These are phyloP conservation scores for Claviceps africana DNA, from an alignment of 2,329 filamentous ascomycete species.

Conservation along the genomic window DNA sequence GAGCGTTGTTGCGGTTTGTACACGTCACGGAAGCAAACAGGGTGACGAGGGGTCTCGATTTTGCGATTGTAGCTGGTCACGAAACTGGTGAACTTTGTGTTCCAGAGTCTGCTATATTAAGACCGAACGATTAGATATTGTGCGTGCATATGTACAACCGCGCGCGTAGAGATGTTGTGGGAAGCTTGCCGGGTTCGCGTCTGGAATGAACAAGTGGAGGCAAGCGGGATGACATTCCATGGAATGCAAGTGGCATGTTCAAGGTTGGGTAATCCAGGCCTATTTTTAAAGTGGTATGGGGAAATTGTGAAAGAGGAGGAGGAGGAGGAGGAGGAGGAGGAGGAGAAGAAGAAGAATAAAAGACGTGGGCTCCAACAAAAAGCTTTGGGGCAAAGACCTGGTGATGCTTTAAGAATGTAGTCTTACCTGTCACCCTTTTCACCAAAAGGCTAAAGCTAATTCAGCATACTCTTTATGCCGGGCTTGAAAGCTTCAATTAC, in stretches of 20 bases:
- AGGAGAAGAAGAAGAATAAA: background rate
- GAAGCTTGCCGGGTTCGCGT: conserved; percentile 7
- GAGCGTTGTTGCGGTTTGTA: background rate
- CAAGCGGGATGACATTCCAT: conserved; percentile 5
- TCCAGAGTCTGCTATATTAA: conserved; percentile 2
- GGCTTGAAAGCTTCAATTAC: background rate
- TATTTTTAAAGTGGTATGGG: background rate
- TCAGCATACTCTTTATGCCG: background rate
- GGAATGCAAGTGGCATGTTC: conserved; percentile 5
- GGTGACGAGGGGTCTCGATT: background rate
- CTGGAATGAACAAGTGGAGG: conserved; percentile 12
- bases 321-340: too few species aligned
- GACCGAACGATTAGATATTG: conserved; percentile 6
- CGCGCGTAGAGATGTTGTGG: conserved; percentile 10
- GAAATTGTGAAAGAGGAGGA: background rate
- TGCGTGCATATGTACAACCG: background rate
- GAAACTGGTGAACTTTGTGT: background rate
- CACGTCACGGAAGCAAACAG: background rate
- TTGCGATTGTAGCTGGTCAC: background rate
- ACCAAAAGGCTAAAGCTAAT: background rate
- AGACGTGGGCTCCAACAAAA: background rate
- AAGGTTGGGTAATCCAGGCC: background rate
- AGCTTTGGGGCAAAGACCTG: background rate
- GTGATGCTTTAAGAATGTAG: background rate
- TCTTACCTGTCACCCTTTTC: conserved; percentile 1